phyloP scores from a whole-genome alignment of 768 basidiomycete species.

The Sporobolomyces pararoseus region DNA sequence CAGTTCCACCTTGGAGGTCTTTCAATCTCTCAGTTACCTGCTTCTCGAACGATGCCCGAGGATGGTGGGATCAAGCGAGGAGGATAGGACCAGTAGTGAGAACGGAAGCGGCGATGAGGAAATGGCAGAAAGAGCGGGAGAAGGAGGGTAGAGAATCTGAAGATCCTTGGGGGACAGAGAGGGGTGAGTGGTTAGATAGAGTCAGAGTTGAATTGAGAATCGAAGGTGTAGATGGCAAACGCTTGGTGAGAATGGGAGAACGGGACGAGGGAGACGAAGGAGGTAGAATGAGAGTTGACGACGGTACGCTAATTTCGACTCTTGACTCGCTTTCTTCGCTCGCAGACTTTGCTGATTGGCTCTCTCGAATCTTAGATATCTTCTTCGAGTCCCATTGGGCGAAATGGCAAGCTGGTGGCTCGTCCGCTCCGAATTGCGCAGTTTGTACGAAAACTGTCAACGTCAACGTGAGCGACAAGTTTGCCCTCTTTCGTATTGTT shows the following conservation, averaged over 20 bases:
- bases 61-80: constrained; percentile 43
- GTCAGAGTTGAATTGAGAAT: constrained; percentile 16
- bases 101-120: constrained; percentile 24
- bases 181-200: constrained; percentile 3
- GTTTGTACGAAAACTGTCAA: constrained; percentile 39
- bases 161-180: constrained; percentile 29
- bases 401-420: constrained; percentile 11
- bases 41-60: constrained; percentile 45
- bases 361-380: constrained; percentile 1
- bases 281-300: constrained; percentile 30
- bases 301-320: too few relatives aligned
- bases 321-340: background rate
- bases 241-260: constrained; percentile 45
- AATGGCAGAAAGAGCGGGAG: constrained; percentile 16
- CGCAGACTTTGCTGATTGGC: background rate
- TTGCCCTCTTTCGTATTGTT: background rate
- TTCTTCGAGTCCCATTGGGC: constrained; percentile 29
- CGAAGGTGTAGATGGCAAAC: constrained; percentile 48
- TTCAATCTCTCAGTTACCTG: constrained; percentile 49
- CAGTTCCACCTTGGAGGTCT: constrained; percentile 48
- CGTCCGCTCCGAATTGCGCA: background rate
- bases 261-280: constrained; percentile 1
- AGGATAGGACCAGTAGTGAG: constrained; percentile 15
- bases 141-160: constrained; percentile 5
- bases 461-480: constrained; percentile 43